phyloP scores from a whole-genome alignment of 2,329 filamentous ascomycete species.

The Aspergillus sp. region DNA sequence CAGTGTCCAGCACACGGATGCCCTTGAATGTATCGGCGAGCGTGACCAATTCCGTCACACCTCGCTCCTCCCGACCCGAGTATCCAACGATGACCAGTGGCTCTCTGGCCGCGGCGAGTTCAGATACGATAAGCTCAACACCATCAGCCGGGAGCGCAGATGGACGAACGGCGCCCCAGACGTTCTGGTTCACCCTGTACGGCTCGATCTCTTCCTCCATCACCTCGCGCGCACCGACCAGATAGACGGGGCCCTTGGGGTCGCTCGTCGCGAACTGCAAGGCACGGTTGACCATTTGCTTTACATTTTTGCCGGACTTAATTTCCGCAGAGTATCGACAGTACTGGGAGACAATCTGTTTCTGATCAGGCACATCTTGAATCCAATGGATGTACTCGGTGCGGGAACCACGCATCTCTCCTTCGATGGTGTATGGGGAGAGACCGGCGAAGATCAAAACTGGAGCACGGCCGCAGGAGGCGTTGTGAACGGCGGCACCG shows the following conservation, averaged over 20 bases:
- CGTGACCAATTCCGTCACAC: conserved; percentile 44
- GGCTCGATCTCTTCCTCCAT: conserved; percentile 82
- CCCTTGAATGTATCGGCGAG: conserved; percentile 49
- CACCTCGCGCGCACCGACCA: conserved; percentile 73
- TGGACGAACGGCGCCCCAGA: conserved; percentile 70
- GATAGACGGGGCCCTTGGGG: conserved; percentile 76
- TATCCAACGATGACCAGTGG: conserved; percentile 53
- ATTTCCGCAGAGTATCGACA: conserved; percentile 81
- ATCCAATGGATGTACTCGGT: conserved; percentile 88
- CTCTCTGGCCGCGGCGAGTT: conserved; percentile 46
- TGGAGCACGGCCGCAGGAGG: conserved; percentile 69
- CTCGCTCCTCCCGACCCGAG: conserved; percentile 45
- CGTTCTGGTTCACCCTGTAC: conserved; percentile 64
- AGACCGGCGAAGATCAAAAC: conserved; percentile 76
- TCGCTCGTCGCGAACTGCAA: conserved; percentile 76
- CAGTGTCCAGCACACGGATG: conserved; percentile 51
- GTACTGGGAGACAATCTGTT: conserved; percentile 77
- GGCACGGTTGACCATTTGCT: conserved; percentile 84
- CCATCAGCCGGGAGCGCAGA: conserved; percentile 56
- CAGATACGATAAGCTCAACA: conserved; percentile 42
- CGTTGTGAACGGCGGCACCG: conserved; percentile 75
- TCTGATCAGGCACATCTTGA: conserved; percentile 79
- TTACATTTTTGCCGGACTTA: conserved; percentile 79
- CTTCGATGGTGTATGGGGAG: conserved; percentile 73
- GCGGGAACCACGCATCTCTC: conserved; percentile 71